These are phyloP conservation scores for Singerocomus inundabilis DNA, from an alignment of 1,284 basidiomycete species.

Conservation along the genomic window DNA sequence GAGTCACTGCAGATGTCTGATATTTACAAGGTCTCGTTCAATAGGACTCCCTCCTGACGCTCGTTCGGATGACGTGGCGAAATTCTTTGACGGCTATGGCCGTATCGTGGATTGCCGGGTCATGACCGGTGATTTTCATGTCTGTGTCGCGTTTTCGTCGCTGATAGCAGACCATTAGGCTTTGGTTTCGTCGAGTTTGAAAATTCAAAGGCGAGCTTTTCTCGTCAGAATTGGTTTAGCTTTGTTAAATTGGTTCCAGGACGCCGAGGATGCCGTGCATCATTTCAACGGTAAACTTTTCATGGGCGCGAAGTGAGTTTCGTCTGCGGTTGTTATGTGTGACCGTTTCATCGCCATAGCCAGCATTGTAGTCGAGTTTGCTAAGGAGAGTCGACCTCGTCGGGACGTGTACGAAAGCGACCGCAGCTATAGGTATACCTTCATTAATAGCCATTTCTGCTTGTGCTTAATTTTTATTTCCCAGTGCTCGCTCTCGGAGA, in stretches of 20 bases:
- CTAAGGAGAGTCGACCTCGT: constrained; percentile 83
- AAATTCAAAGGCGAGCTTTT: constrained; percentile 56
- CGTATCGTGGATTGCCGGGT: constrained; percentile 88
- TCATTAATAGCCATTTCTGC: neutral
- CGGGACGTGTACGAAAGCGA: constrained; percentile 69
- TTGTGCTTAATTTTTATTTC: constrained; percentile 8
- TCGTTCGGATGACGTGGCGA: constrained; percentile 75
- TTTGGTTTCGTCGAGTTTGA: constrained; percentile 97
- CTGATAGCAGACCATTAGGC: constrained; percentile 39
- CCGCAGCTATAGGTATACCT: constrained; percentile 49
- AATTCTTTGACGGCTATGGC: constrained; percentile 86
- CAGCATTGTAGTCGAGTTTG: constrained; percentile 89
- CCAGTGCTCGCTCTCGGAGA: constrained; percentile 61
- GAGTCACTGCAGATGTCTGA: neutral
- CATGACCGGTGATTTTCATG: constrained; percentile 73
- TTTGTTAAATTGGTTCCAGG: constrained; percentile 45
- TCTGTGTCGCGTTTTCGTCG: neutral
- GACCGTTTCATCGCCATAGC: constrained; percentile 11
- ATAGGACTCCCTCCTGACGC: constrained; percentile 76
- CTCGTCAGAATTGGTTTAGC: neutral
- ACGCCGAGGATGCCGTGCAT: constrained; percentile 88
- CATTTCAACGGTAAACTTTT: constrained; percentile 86
- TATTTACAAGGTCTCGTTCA: constrained; percentile 3
- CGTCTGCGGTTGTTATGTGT: neutral
- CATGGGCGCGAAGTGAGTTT: constrained; percentile 77